Evolutionary conservation across 345 rosid species (phyloP).

Genomic region (Rubroshorea leprosula): DNA sequence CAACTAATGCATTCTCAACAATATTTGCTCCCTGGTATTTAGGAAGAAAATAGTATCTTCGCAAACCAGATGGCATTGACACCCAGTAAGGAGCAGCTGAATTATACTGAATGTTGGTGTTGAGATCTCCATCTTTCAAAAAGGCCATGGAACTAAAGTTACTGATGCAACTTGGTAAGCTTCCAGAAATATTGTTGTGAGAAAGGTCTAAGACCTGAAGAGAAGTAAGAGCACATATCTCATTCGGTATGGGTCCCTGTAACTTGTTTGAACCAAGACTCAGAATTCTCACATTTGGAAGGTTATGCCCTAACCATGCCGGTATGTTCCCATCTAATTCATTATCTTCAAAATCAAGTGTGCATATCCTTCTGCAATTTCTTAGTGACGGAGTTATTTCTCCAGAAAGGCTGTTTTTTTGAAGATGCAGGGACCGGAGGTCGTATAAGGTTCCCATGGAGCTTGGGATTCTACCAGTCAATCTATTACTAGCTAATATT

Average conservation of each 20-base stretch:
- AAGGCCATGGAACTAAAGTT: background rate
- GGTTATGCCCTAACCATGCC: constrained; percentile 8
- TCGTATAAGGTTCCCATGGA: too few species aligned
- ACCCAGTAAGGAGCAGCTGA: too few species aligned
- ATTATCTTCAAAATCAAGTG: constrained; percentile 23
- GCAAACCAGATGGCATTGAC: too few species aligned
- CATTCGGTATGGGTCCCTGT: constrained; percentile 1
- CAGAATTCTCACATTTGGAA: background rate
- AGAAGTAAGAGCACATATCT: background rate
- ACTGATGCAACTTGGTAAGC: background rate
- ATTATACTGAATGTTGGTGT: too few species aligned
- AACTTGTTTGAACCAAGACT: constrained; percentile 13
- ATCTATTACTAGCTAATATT: constrained; percentile 18
- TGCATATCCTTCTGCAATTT: background rate
- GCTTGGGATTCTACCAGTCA: constrained; percentile 19
- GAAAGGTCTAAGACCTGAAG: constrained; percentile 18
- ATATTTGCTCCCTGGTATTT: too few species aligned
- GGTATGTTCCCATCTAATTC: constrained; percentile 16
- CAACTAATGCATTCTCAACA: too few species aligned
- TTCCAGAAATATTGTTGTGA: constrained; percentile 12
- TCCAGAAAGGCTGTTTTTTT: constrained; percentile 8
- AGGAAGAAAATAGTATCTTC: too few species aligned
- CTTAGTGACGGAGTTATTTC: background rate
- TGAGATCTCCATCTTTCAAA: too few species aligned
- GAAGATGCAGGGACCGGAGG: constrained; percentile 1